Base-by-base conservation (phyloP, 2,329 filamentous ascomycete species). In the Phaeophleospora eucalypticola region DNA sequence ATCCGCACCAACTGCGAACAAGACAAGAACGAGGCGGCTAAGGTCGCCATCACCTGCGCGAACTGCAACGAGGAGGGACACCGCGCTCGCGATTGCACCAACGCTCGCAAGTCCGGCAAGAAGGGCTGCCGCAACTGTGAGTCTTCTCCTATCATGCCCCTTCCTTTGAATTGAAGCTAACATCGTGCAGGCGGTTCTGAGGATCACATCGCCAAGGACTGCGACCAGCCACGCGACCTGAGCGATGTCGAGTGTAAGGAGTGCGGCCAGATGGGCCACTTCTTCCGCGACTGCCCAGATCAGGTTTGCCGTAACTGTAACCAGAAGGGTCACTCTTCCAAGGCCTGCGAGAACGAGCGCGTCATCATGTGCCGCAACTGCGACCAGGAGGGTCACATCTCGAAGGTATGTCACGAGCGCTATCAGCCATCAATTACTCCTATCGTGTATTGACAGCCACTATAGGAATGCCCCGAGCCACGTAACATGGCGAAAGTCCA, bases 201-300 rank as follows among this genome's bases (percentile, higher is more conserved):
- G 32, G 57, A 62, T n/a, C 83, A 86, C 58, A 81, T 81, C 58
- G 74, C 77, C 32, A 75, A 74, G 36, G 82, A 86, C 60, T 86
- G 83, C 61, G 80, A 83, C 24, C 70, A 82, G 62, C 81, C 77
- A 18, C 55, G 56, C 40, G 47, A 50, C 10, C 35, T 38, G 14
- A 58, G 55, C 45, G 63, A 58, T 15, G 58, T 66, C 4, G 58
- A 61, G 36, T 68, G 65, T 51, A 60, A 58, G 43, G 59, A 63
- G 43, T 68, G 65, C 49, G 52, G 56, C 10, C 9, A 19, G 38
- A 33, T 41, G 44, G 66, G 65, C 15, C 67, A 69, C 50, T 63
- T 68, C 44, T 51, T 54, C n/a, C 52, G 56, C 21, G 63, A 67
- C 37, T 68, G 65, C 49, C 65, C 64, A 17, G 47, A 45, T 33